Base-by-base conservation (phyloP, 2,329 filamentous ascomycete species). In the Tolypocladium inflatum region DNA sequence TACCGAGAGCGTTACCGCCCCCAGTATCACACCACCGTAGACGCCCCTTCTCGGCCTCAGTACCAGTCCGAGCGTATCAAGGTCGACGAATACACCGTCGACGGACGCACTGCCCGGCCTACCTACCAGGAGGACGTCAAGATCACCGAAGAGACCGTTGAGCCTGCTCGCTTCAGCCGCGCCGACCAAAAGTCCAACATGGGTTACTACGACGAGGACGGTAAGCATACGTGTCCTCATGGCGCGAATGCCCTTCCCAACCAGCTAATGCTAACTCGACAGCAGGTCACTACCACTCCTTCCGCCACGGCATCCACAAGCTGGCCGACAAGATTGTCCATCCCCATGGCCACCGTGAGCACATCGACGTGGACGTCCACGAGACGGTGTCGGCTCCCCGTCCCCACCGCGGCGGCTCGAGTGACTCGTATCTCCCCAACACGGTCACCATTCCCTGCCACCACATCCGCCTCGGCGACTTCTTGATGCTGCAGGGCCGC, bases 381-480 rank as follows among this genome's bases (percentile, higher is more conserved):
- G 66, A 65, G 43, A 65, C 68, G 52, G 55, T 63, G 45, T 68
- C 61, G 58, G 64, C 63, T 62, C 60, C 68, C 64, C 66, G 67
- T 55, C 63, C 66, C 60, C 64, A 30, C 26, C 26, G 26, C 26
- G 26, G 68, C 56, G 65, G 65, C 59, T 61, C 70, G 55, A 66
- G 68, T 60, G 71, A 68, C 59, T 64, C 69, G 54, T 71, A 71
- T 64, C 67, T 79, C 60, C 82, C 87, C 73, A 92, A 94, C 83
- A 96, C 91, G 68, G 92, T 97, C 76, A 93, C 92, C 74, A 97
- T 99, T 77, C 94, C 95, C 65, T 96, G 91, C 88, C 91, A 99
- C 86, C 95, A 97, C 84, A 93, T 99, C 81, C 94, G 94, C 81
- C 90, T 97, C 70, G 94, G 94, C 77, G 94, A 99, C 79, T 90